These are phyloP conservation scores for Aspergillus avenaceus DNA, from an alignment of 495 filamentous ascomycete genomes.

Conservation along the genomic window DNA sequence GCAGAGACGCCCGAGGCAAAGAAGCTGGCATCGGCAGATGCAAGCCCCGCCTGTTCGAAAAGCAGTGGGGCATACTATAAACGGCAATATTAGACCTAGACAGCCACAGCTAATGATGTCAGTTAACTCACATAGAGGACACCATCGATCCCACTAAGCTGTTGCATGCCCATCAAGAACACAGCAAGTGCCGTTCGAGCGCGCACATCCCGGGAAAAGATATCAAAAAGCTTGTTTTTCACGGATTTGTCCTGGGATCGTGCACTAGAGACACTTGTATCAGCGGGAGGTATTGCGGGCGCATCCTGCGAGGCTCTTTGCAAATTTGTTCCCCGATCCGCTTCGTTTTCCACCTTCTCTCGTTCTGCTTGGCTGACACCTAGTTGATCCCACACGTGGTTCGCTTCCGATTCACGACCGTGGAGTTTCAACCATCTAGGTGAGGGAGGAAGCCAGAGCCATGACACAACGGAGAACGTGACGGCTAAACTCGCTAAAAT, in stretches of 20 bases:
- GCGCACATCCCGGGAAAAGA: constrained; percentile 42
- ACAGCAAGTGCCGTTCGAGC: constrained; percentile 33
- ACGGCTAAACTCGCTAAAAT: constrained; percentile 40
- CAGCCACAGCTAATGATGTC: not conserved
- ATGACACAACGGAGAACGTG: constrained; percentile 30
- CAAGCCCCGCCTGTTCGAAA: constrained; percentile 51
- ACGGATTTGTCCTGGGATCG: constrained; percentile 2
- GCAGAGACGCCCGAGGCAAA: constrained; percentile 53
- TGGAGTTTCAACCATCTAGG: constrained; percentile 47
- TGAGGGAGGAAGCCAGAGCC: constrained; percentile 39
- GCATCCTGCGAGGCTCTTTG: constrained; percentile 3
- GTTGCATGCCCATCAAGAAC: constrained; percentile 44
- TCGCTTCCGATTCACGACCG: constrained; percentile 32
- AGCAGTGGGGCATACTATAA: constrained; percentile 48
- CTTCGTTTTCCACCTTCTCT: constrained; percentile 43
- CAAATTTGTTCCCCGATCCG: constrained; percentile 9
- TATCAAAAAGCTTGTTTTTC: constrained; percentile 20
- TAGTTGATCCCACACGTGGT: constrained; percentile 37
- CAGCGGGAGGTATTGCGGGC: not conserved
- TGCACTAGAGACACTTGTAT: not conserved
- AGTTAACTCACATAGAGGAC: constrained; percentile 45
- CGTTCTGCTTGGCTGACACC: constrained; percentile 47
- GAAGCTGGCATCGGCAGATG: constrained; percentile 45
- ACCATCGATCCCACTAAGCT: constrained; percentile 46
- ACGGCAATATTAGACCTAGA: not conserved